Base-by-base conservation (phyloP, 306 rosid species). In the Urtica urens region DNA sequence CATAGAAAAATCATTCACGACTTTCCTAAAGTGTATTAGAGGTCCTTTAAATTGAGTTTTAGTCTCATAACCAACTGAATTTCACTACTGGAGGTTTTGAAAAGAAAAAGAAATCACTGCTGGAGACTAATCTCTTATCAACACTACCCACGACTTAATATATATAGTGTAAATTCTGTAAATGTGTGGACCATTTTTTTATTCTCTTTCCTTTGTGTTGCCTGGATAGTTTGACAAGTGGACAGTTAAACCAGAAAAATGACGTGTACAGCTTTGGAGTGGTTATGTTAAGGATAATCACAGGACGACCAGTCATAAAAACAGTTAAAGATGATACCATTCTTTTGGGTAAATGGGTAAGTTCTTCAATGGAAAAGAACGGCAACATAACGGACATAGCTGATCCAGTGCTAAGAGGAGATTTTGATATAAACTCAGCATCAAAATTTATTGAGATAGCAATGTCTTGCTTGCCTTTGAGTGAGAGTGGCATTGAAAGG, bases 371-470 rank as follows among this genome's bases (percentile, higher is more conserved):
- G 29, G 27, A 54, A 2, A 23, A 29, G 0, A 15, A 48, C 4
- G 71, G 58, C 2, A 50, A 51, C 35, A 63, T 63, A 10, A 29
- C 45, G 44, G 4, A 18, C 15, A 58, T 69, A 3, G 40, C 58
- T 12, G 67, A 70, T 15, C 49, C 24, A 6, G 53, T 38, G 38
- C 22, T 70, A 6, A 19, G 27, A 11, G 49, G 53, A 24, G 50
- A 28, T 7, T 58, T 54, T 26, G 50, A 48, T 31, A 10, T 6
- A 0, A 70, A 43, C 49, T 63, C 63, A 1, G 55, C n/a, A 0
- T 70, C 63, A 67, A 64, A 64, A 60, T 66, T 66, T 12, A 50
- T 64, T 25, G 71, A 70, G 38, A 37, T 58, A 38, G 71, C 63
- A 41, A 24, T 53, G 63, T 33, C 19, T 28, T 63, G 63, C 27